Evolutionary conservation across 2,329 filamentous ascomycete species (phyloP).

Genomic region (Hypocrella siamensis): DNA sequence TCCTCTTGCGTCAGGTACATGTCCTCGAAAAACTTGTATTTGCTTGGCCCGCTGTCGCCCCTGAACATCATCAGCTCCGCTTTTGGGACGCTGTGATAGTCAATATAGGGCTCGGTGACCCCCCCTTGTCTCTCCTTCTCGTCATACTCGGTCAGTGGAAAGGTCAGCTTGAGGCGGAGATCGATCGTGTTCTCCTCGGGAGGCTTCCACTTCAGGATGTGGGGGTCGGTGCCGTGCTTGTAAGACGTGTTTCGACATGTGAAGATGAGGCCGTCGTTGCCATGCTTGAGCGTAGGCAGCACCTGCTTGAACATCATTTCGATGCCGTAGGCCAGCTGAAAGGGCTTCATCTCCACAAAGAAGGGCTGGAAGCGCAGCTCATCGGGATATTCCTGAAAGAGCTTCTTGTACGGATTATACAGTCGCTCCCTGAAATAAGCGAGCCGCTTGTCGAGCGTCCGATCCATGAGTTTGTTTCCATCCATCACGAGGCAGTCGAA

Average conservation of each 20-base stretch:
- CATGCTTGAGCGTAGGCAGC: slow-evolving; percentile 71
- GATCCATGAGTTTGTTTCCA: slow-evolving; percentile 56
- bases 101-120: slow-evolving; percentile 43
- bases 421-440: slow-evolving; percentile 72
- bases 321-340: slow-evolving; percentile 77
- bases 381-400: slow-evolving; percentile 50
- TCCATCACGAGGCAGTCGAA: slow-evolving; percentile 87
- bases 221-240: slow-evolving; percentile 74
- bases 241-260: slow-evolving; percentile 85
- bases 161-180: slow-evolving; percentile 66
- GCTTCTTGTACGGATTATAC: slow-evolving; percentile 50
- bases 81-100: slow-evolving; percentile 69
- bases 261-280: slow-evolving; percentile 94
- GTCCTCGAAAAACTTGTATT: slow-evolving; percentile 49
- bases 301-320: slow-evolving; percentile 85
- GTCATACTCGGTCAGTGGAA: slow-evolving; percentile 55
- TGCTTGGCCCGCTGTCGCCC: slow-evolving; percentile 33
- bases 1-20: slow-evolving; percentile 59
- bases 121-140: slow-evolving; percentile 52
- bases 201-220: slow-evolving; percentile 97
- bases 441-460: slow-evolving; percentile 74
- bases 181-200: slow-evolving; percentile 91
- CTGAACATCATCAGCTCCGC: slow-evolving; percentile 57
- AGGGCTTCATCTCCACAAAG: slow-evolving; percentile 71
- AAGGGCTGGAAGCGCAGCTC: slow-evolving; percentile 62